phyloP scores from a whole-genome alignment of 345 rosid genomes.

The Eutrema japonicum region DNA sequence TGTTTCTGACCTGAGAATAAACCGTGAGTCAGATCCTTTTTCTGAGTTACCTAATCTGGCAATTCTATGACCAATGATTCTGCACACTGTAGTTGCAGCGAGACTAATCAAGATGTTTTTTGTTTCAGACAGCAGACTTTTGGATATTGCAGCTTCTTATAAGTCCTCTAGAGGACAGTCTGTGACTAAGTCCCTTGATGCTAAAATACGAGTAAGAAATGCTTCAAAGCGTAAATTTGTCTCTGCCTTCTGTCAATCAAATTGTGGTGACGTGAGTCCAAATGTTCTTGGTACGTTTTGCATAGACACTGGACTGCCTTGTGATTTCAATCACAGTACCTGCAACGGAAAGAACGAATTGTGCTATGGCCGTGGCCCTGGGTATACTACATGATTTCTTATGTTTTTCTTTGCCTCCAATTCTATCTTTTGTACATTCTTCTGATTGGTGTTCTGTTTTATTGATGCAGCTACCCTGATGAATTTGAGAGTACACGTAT shows the following conservation, averaged over 20 bases:
- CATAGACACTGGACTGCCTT: slow-evolving; percentile 82
- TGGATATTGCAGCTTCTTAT: slow-evolving; percentile 68
- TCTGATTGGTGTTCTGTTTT: slow-evolving; percentile 66
- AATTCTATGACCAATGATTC: background rate
- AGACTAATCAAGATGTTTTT: no score
- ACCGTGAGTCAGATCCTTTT: slow-evolving; percentile 50
- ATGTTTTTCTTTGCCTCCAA: slow-evolving; percentile 52
- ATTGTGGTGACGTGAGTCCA: slow-evolving; percentile 99
- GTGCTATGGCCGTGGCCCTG: slow-evolving; percentile 96
- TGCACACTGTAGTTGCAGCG: slow-evolving; percentile 16
- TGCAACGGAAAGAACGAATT: slow-evolving; percentile 87
- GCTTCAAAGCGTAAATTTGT: slow-evolving; percentile 68
- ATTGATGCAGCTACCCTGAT: slow-evolving; percentile 80
- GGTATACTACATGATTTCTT: slow-evolving; percentile 51
- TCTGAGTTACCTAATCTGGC: slow-evolving; percentile 19
- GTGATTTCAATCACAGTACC: slow-evolving; percentile 99
- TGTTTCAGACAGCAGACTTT: slow-evolving; percentile 54
- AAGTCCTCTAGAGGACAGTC: slow-evolving; percentile 62
- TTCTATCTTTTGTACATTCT: slow-evolving; percentile 51
- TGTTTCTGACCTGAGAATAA: slow-evolving; percentile 48
- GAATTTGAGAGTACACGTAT: slow-evolving; percentile 96
- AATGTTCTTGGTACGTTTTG: slow-evolving; percentile 94
- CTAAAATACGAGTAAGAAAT: slow-evolving; percentile 70
- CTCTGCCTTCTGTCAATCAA: slow-evolving; percentile 95
- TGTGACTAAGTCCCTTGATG: slow-evolving; percentile 51